Evolutionary conservation across 768 basidiomycete genomes (phyloP), one percentile per base, ranked within the genome.

Genomic region (Leccinum variicolor): DNA sequence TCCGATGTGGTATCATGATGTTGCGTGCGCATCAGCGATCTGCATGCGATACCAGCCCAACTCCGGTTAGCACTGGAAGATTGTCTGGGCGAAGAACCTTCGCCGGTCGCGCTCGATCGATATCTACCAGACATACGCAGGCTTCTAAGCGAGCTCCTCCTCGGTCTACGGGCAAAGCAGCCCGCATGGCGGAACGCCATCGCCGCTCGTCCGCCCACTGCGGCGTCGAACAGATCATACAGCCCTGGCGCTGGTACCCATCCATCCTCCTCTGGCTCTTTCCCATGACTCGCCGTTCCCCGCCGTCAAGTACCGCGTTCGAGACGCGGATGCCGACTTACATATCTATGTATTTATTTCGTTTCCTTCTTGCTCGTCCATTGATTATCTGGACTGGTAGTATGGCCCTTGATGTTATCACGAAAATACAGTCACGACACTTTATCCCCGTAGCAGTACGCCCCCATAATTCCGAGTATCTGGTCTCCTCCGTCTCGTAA

Each of bases 1-100:
- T n/a, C n/a, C n/a, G 39, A 6, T 31, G 39, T 41, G 39, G n/a
- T 41, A n/a, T 23, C 23, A 23, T 23, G 23, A 23, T n/a, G 4
- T 31, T 31, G 29, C 29, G 29, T 41, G 1, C 9, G 34, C 36
- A 36, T 17, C 60, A 79, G 78, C 56, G 78, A 80, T 46, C 64
- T 80, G 6, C 73, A 69, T 56, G 59, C 69, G n/a, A 70, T 77
- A 39, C 75, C 77, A 7, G 61, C 68, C 9, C 70, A 72, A 26
- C 70, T 80, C 3, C 75, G 79, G 31, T 46, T 63, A 3, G 72
- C 69, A 19, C 74, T 80, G 33, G 79, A 80, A 54, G 69, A 69
- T n/a, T 77, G 77, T 55, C 74, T 80, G 17, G 79, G 77, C 25
- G 79, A 81, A 52, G 62, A 66, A 5, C 66, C 79, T 1, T 76